Conservation (phyloP, 352 stramenopile species). For the Pythium insidiosum region DNA sequence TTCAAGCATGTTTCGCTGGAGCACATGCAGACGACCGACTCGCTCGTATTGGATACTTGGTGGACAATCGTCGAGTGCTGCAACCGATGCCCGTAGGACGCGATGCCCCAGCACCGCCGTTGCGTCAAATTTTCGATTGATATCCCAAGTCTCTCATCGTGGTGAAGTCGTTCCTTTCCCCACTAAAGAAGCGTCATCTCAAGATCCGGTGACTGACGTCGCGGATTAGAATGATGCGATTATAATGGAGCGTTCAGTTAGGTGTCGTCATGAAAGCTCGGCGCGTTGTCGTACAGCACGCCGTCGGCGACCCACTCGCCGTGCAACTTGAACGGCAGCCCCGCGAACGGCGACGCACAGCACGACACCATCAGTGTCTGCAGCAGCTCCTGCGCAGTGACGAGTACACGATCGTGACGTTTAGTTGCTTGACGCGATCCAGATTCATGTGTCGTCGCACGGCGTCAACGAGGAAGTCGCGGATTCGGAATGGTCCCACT, state of each 20-base stretch:
- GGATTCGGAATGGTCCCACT: conserved; percentile 22
- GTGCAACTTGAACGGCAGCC: conserved; percentile 29
- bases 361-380: background rate
- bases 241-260: too few relatives aligned
- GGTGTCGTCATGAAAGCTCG: conserved; percentile 14
- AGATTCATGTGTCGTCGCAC: conserved; percentile 11
- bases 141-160: too few relatives aligned
- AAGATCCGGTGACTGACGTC: too few relatives aligned
- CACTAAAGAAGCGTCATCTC: too few relatives aligned
- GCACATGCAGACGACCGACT: background rate
- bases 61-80: conserved; percentile 8
- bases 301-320: conserved; percentile 38
- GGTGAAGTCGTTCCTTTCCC: too few relatives aligned
- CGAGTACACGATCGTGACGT: conserved; percentile 19
- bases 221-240: too few relatives aligned
- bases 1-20: background rate
- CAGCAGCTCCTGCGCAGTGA: conserved; percentile 12
- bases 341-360: conserved; percentile 19
- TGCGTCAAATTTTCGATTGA: too few relatives aligned
- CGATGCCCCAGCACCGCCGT: too few relatives aligned
- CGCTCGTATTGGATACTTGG: background rate
- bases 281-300: conserved; percentile 25
- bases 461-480: conserved; percentile 14
- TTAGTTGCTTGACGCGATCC: conserved; percentile 8
- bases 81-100: conserved; percentile 18